Percentiles rank a stretch among this genome's conserved stretches.
These are phyloP conservation scores for Panicum miliaceum DNA, from an alignment of 176 grass and related monocot species.

Conservation along the genomic window DNA sequence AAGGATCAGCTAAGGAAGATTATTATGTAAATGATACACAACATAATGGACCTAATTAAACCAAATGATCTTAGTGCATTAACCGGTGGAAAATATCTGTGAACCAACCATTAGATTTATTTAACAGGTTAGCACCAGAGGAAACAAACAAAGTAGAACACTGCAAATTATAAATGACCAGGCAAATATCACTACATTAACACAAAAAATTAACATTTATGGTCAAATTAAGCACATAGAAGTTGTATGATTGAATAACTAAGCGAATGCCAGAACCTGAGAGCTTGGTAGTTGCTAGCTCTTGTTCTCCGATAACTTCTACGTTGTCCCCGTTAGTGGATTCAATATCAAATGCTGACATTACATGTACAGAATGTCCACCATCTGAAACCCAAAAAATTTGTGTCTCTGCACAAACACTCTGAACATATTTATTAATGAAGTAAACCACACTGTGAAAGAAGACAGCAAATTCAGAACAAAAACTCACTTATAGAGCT, in stretches of 20 bases:
- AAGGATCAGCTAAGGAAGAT: slow-evolving; percentile 22
- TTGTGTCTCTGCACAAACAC: slow-evolving; percentile 75
- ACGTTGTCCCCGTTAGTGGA: slow-evolving; percentile 30
- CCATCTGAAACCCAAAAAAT: slow-evolving; percentile 90
- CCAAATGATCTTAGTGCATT: slow-evolving; percentile 17
- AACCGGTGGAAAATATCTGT: not conserved
- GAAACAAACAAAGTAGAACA: not conserved
- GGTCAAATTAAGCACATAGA: slow-evolving; percentile 5
- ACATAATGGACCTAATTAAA: slow-evolving; percentile 18
- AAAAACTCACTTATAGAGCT: slow-evolving; percentile 76
- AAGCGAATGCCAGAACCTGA: slow-evolving; percentile 59
- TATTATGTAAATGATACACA: slow-evolving; percentile 4
- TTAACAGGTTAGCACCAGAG: slow-evolving; percentile 1
- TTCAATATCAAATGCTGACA: slow-evolving; percentile 60
- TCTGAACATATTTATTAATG: slow-evolving; percentile 84
- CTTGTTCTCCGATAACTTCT: slow-evolving; percentile 36
- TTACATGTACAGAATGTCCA: slow-evolving; percentile 68
- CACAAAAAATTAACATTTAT: not conserved
- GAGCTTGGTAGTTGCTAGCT: slow-evolving; percentile 49
- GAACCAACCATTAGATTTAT: not conserved
- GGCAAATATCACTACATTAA: not conserved
- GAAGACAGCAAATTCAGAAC: slow-evolving; percentile 26
- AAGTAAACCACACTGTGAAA: slow-evolving; percentile 48
- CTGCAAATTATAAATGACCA: not conserved
- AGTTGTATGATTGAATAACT: slow-evolving; percentile 22